A percentile compares a stretch with the other conserved stretches of the same genome.
phyloP scores from a whole-genome alignment of 441 rosid species.

The Theobroma grandiflorum region DNA sequence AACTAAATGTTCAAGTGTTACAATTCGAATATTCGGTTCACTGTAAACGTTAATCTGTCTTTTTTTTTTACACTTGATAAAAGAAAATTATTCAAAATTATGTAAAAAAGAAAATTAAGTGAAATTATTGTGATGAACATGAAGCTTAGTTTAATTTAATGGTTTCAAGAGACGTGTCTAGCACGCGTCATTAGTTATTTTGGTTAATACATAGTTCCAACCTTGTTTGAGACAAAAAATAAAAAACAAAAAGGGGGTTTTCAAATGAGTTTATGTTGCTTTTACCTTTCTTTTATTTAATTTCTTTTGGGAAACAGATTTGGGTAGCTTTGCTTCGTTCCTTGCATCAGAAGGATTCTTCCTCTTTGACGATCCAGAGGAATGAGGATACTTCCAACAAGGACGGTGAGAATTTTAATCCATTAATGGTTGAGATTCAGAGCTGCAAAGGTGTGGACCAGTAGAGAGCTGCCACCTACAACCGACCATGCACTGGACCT shows the following conservation, averaged over 20 bases:
- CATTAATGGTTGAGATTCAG: constrained; percentile 10
- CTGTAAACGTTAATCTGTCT: too few species aligned
- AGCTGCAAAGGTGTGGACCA: constrained; percentile 16
- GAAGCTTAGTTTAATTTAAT: too few species aligned
- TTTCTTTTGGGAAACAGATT: background rate
- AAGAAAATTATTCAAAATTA: too few species aligned
- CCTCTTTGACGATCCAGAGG: background rate
- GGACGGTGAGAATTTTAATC: constrained; percentile 10
- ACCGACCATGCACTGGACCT: constrained; percentile 22
- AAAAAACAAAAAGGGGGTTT: background rate
- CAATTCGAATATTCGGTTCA: too few species aligned
- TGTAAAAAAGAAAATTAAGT: too few species aligned
- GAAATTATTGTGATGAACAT: too few species aligned
- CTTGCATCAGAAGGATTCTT: constrained; percentile 12
- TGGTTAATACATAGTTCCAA: background rate
- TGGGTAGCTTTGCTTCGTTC: background rate
- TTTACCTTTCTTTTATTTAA: background rate
- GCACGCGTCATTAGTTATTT: background rate
- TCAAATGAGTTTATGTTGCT: background rate
- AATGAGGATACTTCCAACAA: background rate
- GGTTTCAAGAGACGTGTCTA: background rate
- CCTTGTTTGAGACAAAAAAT: background rate
- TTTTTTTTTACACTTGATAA: too few species aligned
- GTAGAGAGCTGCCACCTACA: constrained; percentile 16
- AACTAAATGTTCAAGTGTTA: too few species aligned